Evolutionary conservation across 164 flowering plant genomes (phyloP).

Genomic region (Berberis vulgaris): DNA sequence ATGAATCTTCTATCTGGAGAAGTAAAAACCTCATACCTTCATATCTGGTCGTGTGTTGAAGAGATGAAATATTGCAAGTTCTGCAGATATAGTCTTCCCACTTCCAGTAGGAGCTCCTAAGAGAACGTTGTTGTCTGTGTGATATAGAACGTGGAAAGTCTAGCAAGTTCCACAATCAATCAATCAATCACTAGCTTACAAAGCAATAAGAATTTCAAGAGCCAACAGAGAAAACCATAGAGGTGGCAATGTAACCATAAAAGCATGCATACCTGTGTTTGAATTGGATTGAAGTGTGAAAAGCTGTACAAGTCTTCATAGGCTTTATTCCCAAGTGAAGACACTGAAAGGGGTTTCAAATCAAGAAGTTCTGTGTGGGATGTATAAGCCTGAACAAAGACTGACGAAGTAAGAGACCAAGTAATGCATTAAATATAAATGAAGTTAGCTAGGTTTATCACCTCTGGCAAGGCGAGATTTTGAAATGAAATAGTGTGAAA

Average conservation of each 20-base stretch:
- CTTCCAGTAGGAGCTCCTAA: constrained; percentile 99
- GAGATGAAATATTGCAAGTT: constrained; percentile 97
- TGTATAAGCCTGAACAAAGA: constrained; percentile 52
- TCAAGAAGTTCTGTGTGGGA: constrained; percentile 94
- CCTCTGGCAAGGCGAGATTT: constrained; percentile 92
- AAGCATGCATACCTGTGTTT: constrained; percentile 68
- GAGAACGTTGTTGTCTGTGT: constrained; percentile 84
- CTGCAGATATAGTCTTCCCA: constrained; percentile 99
- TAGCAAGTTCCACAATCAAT: constrained; percentile 25
- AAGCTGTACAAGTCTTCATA: constrained; percentile 77
- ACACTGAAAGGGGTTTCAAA: constrained; percentile 86
- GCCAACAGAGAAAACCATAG: not conserved
- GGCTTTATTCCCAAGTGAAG: constrained; percentile 61
- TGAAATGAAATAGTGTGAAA: constrained; percentile 76
- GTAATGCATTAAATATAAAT: not conserved
- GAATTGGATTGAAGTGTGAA: constrained; percentile 97
- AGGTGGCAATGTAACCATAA: not conserved
- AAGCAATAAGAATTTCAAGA: not conserved
- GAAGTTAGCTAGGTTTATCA: constrained; percentile 11
- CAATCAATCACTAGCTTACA: not conserved
- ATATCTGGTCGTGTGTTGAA: constrained; percentile 93
- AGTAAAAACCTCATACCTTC: constrained; percentile 53
- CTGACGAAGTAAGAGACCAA: not conserved
- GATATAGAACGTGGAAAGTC: constrained; percentile 87
- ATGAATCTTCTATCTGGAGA: not conserved